Conservation (phyloP, 2,329 filamentous ascomycete genomes). For the Cytospora mali region DNA sequence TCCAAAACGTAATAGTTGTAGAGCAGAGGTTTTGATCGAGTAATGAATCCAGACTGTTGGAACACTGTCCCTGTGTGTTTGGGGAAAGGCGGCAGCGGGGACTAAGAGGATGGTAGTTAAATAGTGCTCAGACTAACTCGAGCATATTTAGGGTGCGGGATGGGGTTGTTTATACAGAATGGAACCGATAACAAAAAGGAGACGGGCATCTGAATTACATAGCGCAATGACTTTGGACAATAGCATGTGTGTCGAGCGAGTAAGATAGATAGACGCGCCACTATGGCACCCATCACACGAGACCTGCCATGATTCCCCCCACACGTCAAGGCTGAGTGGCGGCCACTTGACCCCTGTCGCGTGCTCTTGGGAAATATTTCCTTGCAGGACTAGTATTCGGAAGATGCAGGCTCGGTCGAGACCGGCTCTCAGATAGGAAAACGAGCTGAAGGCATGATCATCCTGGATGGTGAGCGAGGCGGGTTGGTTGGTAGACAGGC, state of each 20-base stretch:
- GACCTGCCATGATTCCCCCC: neutral
- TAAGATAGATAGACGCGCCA: neutral
- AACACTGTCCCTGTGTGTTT: neutral
- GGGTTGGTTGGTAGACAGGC: neutral
- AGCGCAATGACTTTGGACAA: neutral
- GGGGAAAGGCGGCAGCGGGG: neutral
- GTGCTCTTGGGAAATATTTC: neutral
- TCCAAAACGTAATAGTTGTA: neutral
- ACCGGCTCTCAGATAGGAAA: too few relatives aligned
- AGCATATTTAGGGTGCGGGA: neutral
- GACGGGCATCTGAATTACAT: neutral
- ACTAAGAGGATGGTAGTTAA: neutral
- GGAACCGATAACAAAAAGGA: neutral
- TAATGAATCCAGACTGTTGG: slow-evolving; percentile 11
- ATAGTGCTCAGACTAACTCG: neutral
- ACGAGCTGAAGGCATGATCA: too few relatives aligned
- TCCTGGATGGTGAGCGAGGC: too few relatives aligned
- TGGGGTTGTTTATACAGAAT: neutral
- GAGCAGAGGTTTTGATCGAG: slow-evolving; percentile 11
- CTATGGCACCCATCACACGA: neutral
- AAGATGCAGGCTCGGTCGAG: neutral
- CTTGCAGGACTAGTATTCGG: neutral
- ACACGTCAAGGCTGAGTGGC: neutral
- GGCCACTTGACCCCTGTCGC: neutral
- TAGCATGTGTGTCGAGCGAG: neutral